These are phyloP conservation scores for Phragmites australis DNA, from an alignment of 176 grass and related monocot genomes.

Conservation along the genomic window DNA sequence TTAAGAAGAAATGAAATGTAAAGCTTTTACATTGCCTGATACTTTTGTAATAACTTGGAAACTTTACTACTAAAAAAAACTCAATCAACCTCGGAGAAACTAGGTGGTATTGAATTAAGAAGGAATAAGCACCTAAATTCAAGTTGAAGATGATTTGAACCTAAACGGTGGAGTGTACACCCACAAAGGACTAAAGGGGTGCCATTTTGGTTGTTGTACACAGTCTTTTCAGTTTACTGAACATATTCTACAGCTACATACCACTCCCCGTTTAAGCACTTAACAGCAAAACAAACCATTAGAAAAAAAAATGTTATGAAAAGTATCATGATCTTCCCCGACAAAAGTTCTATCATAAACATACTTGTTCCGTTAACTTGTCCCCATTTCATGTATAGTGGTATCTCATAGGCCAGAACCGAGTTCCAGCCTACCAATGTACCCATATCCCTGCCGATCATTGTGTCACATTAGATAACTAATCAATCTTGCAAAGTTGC, in stretches of 20 bases:
- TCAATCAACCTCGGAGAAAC: too few species aligned
- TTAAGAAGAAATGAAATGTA: not conserved
- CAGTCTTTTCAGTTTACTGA: constrained; percentile 37
- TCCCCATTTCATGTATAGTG: constrained; percentile 34
- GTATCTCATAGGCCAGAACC: constrained; percentile 51
- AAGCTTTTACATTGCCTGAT: not conserved
- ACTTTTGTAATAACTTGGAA: not conserved
- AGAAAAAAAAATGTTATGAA: constrained; percentile 22
- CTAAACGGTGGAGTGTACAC: too few species aligned
- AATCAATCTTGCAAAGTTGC: constrained; percentile 17
- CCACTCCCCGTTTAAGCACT: constrained; percentile 1
- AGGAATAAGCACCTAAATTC: too few species aligned
- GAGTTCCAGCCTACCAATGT: constrained; percentile 44
- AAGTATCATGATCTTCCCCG: constrained; percentile 10
- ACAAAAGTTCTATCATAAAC: constrained; percentile 42
- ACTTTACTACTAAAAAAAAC: not conserved
- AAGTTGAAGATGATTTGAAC: too few species aligned
- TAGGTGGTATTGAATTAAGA: too few species aligned
- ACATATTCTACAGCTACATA: constrained; percentile 42
- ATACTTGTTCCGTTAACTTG: constrained; percentile 40
- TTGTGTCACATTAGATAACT: constrained; percentile 41
- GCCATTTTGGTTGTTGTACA: constrained; percentile 17
- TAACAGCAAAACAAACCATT: constrained; percentile 17
- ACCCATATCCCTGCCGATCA: constrained; percentile 18
- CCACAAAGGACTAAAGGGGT: not conserved